These are phyloP conservation scores for Eucalyptus regnans DNA, from an alignment of 345 rosid genomes.

Conservation along the genomic window DNA sequence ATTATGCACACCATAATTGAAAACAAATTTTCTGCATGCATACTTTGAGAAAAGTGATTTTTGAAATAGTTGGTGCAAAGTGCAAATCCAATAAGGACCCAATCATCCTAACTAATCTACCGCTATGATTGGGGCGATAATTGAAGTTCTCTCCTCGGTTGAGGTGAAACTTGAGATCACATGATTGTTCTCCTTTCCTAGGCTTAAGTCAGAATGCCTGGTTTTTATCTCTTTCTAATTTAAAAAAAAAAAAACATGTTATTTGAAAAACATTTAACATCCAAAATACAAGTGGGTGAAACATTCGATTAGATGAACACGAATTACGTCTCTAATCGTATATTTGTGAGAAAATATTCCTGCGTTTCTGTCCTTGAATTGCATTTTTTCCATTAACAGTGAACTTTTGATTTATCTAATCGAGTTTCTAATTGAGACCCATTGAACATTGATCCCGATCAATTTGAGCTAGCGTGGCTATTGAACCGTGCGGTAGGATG, in stretches of 20 bases:
- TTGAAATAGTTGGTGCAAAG: neutral
- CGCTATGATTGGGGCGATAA: neutral
- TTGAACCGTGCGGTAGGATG: neutral
- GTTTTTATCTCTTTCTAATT: neutral
- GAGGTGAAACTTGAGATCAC: neutral
- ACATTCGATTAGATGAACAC: neutral
- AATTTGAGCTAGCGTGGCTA: neutral
- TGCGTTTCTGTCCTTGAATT: neutral
- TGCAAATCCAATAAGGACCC: neutral
- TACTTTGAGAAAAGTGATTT: neutral
- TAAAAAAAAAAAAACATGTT: neutral
- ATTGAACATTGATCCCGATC: neutral
- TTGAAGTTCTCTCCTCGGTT: neutral
- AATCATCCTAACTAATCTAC: neutral
- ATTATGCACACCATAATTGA: neutral
- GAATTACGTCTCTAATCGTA: no score
- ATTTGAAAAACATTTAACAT: neutral
- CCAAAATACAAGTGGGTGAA: neutral
- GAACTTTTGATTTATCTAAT: neutral
- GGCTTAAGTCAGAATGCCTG: neutral
- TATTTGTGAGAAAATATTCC: neutral
- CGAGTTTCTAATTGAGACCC: neutral
- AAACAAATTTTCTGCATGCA: neutral
- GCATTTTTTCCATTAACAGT: neutral
- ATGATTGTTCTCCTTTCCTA: neutral